Evolutionary conservation across 2,329 filamentous ascomycete species (phyloP).

Genomic region (Phaeosphaeria sp.): DNA sequence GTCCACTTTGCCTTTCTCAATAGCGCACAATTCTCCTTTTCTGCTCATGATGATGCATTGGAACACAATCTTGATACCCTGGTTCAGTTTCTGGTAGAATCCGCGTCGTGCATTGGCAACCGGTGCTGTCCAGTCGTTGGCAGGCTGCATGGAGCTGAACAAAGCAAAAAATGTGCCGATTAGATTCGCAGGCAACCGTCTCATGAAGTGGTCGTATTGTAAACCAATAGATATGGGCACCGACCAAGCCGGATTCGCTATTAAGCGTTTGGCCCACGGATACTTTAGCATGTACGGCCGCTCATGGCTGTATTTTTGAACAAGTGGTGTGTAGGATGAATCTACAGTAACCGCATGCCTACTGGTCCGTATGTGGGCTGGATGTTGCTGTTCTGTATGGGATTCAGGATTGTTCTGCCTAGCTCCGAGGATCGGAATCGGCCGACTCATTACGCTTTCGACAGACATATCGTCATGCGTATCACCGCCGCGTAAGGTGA

Average conservation of each 20-base stretch:
- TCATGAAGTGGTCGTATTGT: not conserved
- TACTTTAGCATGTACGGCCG: not conserved
- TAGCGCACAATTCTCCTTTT: not conserved
- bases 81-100: not conserved
- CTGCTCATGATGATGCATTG: constrained; percentile 5
- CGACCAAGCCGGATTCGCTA: not conserved
- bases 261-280: not conserved
- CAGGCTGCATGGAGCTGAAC: not conserved
- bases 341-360: too few relatives aligned
- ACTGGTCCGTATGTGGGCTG: too few relatives aligned
- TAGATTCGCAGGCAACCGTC: not conserved
- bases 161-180: not conserved
- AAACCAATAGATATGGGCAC: not conserved
- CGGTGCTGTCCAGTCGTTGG: not conserved
- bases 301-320: too few relatives aligned
- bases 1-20: not conserved
- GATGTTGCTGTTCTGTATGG: not conserved
- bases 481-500: constrained; percentile 20
- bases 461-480: not conserved
- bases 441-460: not conserved
- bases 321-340: too few relatives aligned
- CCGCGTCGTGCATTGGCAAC: not conserved
- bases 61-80: not conserved
- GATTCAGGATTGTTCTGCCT: not conserved
- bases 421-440: not conserved